A percentile compares a stretch with the other conserved stretches of the same genome.
Conservation (phyloP, 2,329 filamentous ascomycete genomes). For the Alternaria sp. region DNA sequence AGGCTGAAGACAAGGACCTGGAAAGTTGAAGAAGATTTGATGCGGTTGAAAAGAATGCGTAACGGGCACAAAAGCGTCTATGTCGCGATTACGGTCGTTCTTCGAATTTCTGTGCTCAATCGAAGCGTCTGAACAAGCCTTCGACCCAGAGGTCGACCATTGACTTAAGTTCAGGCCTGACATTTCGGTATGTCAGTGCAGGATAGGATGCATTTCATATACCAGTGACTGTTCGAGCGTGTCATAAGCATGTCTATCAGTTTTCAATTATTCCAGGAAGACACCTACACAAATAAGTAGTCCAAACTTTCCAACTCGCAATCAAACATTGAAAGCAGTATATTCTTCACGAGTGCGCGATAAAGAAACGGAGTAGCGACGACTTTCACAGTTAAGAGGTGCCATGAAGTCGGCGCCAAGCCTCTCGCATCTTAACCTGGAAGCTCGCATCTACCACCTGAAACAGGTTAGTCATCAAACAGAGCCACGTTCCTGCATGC, state of each 20-base stretch:
- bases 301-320: not conserved
- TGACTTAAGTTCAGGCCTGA: too few species aligned
- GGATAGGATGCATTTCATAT: not conserved
- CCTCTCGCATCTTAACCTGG: not conserved
- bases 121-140: too few species aligned
- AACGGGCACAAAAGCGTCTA: not conserved
- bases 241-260: not conserved
- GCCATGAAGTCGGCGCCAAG: conserved; percentile 8
- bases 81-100: not conserved
- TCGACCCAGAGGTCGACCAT: too few species aligned
- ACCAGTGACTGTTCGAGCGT: not conserved
- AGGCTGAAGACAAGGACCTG: not conserved
- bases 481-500: conserved; percentile 18
- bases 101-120: too few species aligned
- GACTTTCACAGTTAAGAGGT: not conserved
- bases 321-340: too few species aligned
- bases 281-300: not conserved
- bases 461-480: conserved; percentile 7
- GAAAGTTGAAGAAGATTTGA: not conserved
- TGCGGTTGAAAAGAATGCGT: not conserved
- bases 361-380: not conserved
- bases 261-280: not conserved
- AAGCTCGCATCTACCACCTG: conserved; percentile 3
- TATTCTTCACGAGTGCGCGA: too few species aligned
- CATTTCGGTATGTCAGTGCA: too few species aligned